phyloP scores from a whole-genome alignment of 2,329 filamentous ascomycete species.

The Pseudocercospora eumusae region DNA sequence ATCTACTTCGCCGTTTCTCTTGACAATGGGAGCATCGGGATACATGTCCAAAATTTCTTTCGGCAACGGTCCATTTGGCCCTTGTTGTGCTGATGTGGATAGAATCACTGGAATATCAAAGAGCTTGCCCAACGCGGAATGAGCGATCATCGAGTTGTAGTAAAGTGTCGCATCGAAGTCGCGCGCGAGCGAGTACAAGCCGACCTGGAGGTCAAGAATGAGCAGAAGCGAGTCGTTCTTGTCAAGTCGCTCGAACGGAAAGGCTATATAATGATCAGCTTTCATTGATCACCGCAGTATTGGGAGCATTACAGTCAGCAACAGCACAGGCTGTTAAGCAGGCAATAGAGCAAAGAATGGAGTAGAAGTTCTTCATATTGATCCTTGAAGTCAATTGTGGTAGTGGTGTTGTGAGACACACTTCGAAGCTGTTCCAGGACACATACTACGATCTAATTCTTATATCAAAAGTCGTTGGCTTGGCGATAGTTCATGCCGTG shows the following conservation, averaged over 20 bases:
- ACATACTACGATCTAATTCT: not conserved
- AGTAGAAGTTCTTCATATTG: conserved; percentile 20
- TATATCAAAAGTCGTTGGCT: not conserved
- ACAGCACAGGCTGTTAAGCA: conserved; percentile 12
- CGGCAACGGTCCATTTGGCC: conserved; percentile 70
- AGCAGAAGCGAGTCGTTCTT: conserved; percentile 52
- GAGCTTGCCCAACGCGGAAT: conserved; percentile 64
- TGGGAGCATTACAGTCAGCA: conserved; percentile 19
- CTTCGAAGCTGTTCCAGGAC: not conserved
- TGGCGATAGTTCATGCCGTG: not conserved
- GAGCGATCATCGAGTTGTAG: conserved; percentile 67
- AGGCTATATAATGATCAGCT: conserved; percentile 18
- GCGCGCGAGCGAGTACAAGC: conserved; percentile 60
- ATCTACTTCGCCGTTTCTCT: conserved; percentile 70
- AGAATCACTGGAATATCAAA: conserved; percentile 70
- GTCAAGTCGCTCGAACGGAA: conserved; percentile 43
- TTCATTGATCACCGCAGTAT: not conserved
- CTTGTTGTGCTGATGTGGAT: conserved; percentile 67
- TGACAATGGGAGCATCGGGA: conserved; percentile 65
- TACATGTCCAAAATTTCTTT: conserved; percentile 67
- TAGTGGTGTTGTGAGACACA: not conserved
- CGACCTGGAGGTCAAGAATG: conserved; percentile 62
- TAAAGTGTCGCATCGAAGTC: conserved; percentile 68
- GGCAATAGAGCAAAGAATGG: conserved; percentile 17
- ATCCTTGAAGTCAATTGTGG: not conserved